These are phyloP conservation scores for Pseudocercospora fijiensis DNA, from an alignment of 2,329 filamentous ascomycete genomes.

Conservation along the genomic window DNA sequence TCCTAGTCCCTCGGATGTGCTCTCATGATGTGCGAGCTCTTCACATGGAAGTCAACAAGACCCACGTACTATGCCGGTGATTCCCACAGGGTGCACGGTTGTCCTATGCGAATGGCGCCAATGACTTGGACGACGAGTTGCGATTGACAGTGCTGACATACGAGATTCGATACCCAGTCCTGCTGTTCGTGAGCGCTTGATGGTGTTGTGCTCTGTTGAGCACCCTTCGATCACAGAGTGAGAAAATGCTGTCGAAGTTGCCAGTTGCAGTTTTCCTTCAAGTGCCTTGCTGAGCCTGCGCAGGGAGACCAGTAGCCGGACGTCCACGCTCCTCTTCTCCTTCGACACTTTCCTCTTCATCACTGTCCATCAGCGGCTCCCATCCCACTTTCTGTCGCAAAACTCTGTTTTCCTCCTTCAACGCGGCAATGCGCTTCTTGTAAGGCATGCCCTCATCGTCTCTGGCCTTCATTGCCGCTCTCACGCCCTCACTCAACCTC, in stretches of 20 bases:
- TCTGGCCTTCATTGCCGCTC: slow-evolving; percentile 42
- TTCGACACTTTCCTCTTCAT: slow-evolving; percentile 43
- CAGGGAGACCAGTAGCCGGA: not conserved
- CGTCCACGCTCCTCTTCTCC: slow-evolving; percentile 17
- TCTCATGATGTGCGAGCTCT: too few species aligned
- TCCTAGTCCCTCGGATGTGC: too few species aligned
- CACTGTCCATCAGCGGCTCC: slow-evolving; percentile 42
- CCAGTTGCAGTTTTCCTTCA: not conserved
- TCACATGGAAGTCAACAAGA: too few species aligned
- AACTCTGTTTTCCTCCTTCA: slow-evolving; percentile 51
- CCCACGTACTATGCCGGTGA: too few species aligned
- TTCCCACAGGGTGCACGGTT: too few species aligned
- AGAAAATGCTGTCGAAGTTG: not conserved
- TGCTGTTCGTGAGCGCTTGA: not conserved
- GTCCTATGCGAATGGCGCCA: too few species aligned
- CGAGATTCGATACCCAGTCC: not conserved
- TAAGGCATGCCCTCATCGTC: slow-evolving; percentile 41
- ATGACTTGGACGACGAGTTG: too few species aligned
- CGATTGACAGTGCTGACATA: not conserved
- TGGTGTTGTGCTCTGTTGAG: not conserved
- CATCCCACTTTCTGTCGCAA: slow-evolving; percentile 48
- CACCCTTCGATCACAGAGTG: not conserved
- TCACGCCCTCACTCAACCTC: slow-evolving; percentile 45
- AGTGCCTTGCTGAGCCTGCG: slow-evolving; percentile 5
- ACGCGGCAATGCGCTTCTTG: slow-evolving; percentile 41